Base-by-base conservation (phyloP, 129 eudicot genomes). In the Chrysanthemum seticuspe region DNA sequence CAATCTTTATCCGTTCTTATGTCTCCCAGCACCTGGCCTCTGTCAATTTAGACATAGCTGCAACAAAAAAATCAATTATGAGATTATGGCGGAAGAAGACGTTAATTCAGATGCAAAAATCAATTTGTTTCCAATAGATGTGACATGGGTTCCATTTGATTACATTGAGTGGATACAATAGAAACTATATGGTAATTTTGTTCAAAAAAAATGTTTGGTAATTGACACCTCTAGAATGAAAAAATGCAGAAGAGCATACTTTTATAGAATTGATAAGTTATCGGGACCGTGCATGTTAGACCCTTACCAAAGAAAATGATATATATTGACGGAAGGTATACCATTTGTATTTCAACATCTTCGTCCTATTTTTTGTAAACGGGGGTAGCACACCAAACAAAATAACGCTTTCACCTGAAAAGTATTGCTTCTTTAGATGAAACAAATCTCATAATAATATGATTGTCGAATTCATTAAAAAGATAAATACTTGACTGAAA, bases 371-470 rank as follows among this genome's bases (percentile, higher is more conserved):
- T 80, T 68, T 68, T 81, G 82, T 86, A 86, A 64, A 86, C 83
- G n/a, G 90, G 90, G 5, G 87, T 86, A 62, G 90, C 90, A 80
- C 85, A 86, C 90, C 90, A 86, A 60, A 86, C 81, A 70, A 86
- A 86, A 72, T 72, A n/a, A n/a, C n/a, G n/a, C n/a, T n/a, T n/a
- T n/a, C n/a, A n/a, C n/a, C n/a, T n/a, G n/a, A n/a, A n/a, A n/a
- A n/a, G n/a, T n/a, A n/a, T n/a, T n/a, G n/a, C n/a, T n/a, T n/a
- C n/a, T n/a, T n/a, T 23, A 23, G 25, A 23, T 23, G 25, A 23
- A 23, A 23, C 25, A 23, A 1, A 0, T 23, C 25, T 23, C 25
- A 23, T 23, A 23, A 23, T 23, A 23, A 23, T 23, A 23, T 23
- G 25, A 23, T 23, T 23, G 1, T 23, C 25, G 1, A 23, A 23